Base-by-base conservation (phyloP, 2,329 filamentous ascomycete species). In the Nigrograna mackinnonii region DNA sequence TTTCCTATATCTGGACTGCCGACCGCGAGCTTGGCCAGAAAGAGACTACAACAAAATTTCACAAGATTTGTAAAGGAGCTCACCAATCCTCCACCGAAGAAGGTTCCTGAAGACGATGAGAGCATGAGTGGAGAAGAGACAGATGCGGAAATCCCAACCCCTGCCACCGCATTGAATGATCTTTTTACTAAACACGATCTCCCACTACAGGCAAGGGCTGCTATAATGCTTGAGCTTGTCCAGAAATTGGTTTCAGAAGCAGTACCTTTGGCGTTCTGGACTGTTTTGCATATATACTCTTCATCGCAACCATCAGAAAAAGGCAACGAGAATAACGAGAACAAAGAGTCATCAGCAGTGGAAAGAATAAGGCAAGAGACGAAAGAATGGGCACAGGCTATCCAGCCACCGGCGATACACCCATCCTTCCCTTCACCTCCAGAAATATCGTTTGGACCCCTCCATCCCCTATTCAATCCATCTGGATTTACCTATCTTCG, bases 1-100 rank as follows among this genome's bases (percentile, higher is more conserved):
- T 59, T 76, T 14, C 81, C 81, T 3, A 66, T 79, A 19, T 79
- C 79, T 2, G 68, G 71, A 60, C 42, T 68, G 5, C 63, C 65
- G 6, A 54, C 52, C 22, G 61, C 64, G 6, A 55, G 53, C 30
- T 39, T 68, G 35, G 70, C 71, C 9, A 59, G 55, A 38, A 66
- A 57, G 36, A 53, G 64, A 16, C 43, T 67, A 11, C 35, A 60
- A 1, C 46, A 57, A 5, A 61, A 66, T 22, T 54, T 67, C 16
- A 51, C 37, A 6, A 57, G 51, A 14, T 32, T 64, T 11, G 63
- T 62, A 22, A 28, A 47, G 1, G 62, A 66, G 7, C 41, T 68
- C 16, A 52, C 58, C 2, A 49, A 58, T 21, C 59, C 62, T 7
- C 52, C 60, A 7, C 50, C 53, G 20, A 62, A 57, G 44, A 57